Base-by-base conservation (phyloP, 2,329 filamentous ascomycete genomes). In the Verticillium dahliae region DNA sequence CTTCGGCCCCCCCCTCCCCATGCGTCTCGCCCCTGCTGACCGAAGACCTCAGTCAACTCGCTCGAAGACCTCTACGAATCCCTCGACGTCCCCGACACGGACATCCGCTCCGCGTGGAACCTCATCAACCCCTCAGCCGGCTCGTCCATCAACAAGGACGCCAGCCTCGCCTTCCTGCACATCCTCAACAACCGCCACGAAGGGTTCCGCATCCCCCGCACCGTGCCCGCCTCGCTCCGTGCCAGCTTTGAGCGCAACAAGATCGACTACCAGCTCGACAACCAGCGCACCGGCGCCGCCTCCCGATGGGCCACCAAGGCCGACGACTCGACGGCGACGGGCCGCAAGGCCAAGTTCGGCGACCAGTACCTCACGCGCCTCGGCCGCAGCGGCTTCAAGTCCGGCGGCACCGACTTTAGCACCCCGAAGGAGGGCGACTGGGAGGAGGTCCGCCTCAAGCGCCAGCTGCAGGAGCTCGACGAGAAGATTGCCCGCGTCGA, bases 111-210 rank as follows among this genome's bases (percentile, higher is more conserved):
- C 18, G 94, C 93, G 9, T 98, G 95, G 94, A 99, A 98, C 76
- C 85, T 99, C 18, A 90, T 98, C 70, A 99, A 99, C 79, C 95
- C 94, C 6, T 93, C 90, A 34, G 92, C 91, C 61, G 83, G 85
- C 31, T 81, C 88, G 34, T 87, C 88, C 58, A 95, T 99, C 74
- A 94, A 92, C 75, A 98, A 98, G 79, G 94, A 99, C 75, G 94
- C 95, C 58, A 90, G 89, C 64, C 86, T 99, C 45, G 93, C 92
- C 15, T 99, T 99, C 78, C 83, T 99, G 57, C 95, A 99, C 77
- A 96, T 99, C 69, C 87, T 99, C 61, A 97, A 96, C 78, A 90
- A 95, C 80, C 87, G 95, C 56, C 94, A 97, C 75, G 94, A 98
- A 72, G 95, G 95, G 45, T 97, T 87, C 82, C 89, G 95, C 64